Conservation (phyloP, 1,284 basidiomycete genomes). For the Rhodotorula sp. region DNA sequence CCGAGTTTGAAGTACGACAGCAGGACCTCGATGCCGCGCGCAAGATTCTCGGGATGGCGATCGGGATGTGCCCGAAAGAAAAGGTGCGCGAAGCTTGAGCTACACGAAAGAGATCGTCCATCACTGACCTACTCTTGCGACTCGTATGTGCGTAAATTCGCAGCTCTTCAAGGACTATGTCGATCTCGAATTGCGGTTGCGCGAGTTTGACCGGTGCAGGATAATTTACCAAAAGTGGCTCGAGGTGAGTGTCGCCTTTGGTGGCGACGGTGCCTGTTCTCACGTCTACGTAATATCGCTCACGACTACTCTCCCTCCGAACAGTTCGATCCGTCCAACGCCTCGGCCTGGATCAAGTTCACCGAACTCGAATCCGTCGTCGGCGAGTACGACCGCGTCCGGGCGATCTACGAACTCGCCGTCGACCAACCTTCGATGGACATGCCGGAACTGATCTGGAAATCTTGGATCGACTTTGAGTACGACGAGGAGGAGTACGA, state of each 20-base stretch:
- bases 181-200: conserved; percentile 72
- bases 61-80: conserved; percentile 95
- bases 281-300: not conserved
- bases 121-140: not conserved
- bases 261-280: not conserved
- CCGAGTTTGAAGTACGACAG: conserved; percentile 85
- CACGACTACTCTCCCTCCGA: not conserved
- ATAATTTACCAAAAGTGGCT: conserved; percentile 92
- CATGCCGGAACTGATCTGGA: conserved; percentile 76
- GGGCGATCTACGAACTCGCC: conserved; percentile 93
- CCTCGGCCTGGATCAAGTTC: conserved; percentile 93
- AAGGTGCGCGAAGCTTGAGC: conserved; percentile 49
- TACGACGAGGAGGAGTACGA: conserved; percentile 91
- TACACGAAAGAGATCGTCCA: not conserved
- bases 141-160: not conserved
- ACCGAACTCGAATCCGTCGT: conserved; percentile 91
- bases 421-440: conserved; percentile 85
- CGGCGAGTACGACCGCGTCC: conserved; percentile 85
- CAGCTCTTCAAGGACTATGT: conserved; percentile 86
- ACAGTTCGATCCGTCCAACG: conserved; percentile 83
- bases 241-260: conserved; percentile 58
- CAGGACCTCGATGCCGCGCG: conserved; percentile 80
- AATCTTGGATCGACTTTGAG: conserved; percentile 93
- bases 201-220: conserved; percentile 91
- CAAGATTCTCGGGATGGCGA: conserved; percentile 82